These are phyloP conservation scores for Chaetomiaceae sp. DNA, from an alignment of 2,329 filamentous ascomycete species.

Conservation along the genomic window DNA sequence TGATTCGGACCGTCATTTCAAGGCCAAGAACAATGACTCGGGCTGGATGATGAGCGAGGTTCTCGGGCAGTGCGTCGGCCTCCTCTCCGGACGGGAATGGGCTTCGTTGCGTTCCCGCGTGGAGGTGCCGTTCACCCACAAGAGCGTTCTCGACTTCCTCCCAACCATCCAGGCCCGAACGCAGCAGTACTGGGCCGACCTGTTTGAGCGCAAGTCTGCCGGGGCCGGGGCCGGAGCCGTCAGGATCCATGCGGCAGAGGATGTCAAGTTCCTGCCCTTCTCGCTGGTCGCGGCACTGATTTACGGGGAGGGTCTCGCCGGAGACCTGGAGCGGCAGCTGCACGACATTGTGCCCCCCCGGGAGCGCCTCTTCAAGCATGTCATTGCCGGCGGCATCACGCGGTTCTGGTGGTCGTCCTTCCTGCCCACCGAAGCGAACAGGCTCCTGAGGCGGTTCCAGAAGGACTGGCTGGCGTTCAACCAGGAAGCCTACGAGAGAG, in stretches of 20 bases:
- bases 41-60: conserved; percentile 38
- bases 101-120: not conserved
- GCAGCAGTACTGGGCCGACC: too few species aligned
- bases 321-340: conserved; percentile 25
- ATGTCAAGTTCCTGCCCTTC: not conserved
- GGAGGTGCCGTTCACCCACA: not conserved
- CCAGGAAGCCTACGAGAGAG: too few species aligned
- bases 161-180: too few species aligned
- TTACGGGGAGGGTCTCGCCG: conserved; percentile 3
- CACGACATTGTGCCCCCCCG: conserved; percentile 25
- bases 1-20: conserved; percentile 42
- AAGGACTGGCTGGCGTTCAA: too few species aligned
- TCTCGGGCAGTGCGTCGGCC: conserved; percentile 40
- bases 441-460: too few species aligned
- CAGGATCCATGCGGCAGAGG: conserved; percentile 15
- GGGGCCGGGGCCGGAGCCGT: too few species aligned
- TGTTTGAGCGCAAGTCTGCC: too few species aligned
- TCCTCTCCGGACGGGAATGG: conserved; percentile 34
- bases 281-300: not conserved
- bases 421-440: too few species aligned
- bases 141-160: too few species aligned
- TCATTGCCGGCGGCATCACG: not conserved
- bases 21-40: conserved; percentile 39
- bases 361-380: not conserved
- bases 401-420: too few species aligned